Base-by-base conservation (phyloP, 2,329 filamentous ascomycete genomes). In the Arthroderma uncinatum region DNA sequence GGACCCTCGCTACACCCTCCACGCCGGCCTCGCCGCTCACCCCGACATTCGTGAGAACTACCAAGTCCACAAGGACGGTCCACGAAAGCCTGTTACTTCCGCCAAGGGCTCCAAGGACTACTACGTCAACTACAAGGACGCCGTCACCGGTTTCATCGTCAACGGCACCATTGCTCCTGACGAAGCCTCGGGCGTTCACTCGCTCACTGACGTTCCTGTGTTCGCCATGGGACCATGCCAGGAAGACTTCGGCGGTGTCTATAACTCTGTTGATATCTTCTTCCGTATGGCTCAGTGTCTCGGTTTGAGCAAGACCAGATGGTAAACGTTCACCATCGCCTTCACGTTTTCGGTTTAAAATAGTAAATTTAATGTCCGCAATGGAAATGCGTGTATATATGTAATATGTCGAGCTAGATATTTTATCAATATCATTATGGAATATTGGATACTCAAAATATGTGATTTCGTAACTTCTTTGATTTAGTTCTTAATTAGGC, bases 1-100 rank as follows among this genome's bases (percentile, higher is more conserved):
- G 88, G 85, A 89, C 68, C 89, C 89, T 12, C 81, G 89, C 33
- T 93, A 92, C 73, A 86, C 86, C 58, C 82, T 94, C 54, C 87
- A 86, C 57, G 79, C 83, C 40, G 89, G 89, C 54, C 71, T 89
- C 34, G 81, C 78, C 53, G 86, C 86, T 33, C 79, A 80, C 66
- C 89, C 89, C 0, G 89, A 94, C 69, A 82, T 79, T 64, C 79
- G 86, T 21, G 89, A 94, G 76, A 80, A 87, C 73, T 94, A 84
- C 77, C 78, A 78, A 62, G 82, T 92, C 12, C 83, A 83, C 74
- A 82, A 82, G 70, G 73, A 77, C 16, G 83, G 82, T 0, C 80
- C 87, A 0, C 81, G 89, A 33, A 65, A 70, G 6, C 81, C 85
- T 0, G 44, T 21, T 12, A 84, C 85, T 0, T 72, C 76, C 34